Evolutionary conservation across 371 early-diverging fungal genomes (phyloP).

Genomic region (Dinochytrium kinnereticum): DNA sequence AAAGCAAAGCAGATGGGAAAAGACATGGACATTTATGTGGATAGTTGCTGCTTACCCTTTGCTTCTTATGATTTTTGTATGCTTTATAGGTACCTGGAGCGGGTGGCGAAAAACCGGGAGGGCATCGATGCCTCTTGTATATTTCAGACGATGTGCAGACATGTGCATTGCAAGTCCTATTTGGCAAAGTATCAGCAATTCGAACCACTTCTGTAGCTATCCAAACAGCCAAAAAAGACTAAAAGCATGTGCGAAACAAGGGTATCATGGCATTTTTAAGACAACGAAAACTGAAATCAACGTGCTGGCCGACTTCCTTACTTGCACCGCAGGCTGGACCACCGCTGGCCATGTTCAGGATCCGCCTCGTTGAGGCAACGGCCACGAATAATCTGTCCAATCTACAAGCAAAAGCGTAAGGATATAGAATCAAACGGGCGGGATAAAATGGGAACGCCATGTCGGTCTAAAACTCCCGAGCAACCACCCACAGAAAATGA

Average conservation of each 20-base stretch:
- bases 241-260: neutral
- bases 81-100: conserved; percentile 17
- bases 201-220: no score
- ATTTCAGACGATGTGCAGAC: conserved; percentile 36
- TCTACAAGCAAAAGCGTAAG: neutral
- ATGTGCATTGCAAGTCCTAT: conserved; percentile 27
- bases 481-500: neutral
- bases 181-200: neutral
- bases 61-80: conserved; percentile 16
- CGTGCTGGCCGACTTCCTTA: neutral
- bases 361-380: conserved; percentile 32
- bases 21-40: no score
- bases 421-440: neutral
- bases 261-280: neutral
- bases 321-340: conserved; percentile 36
- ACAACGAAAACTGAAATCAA: neutral
- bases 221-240: no score
- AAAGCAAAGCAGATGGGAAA: no score
- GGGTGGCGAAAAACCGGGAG: conserved; percentile 23
- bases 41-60: neutral
- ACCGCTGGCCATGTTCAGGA: conserved; percentile 33
- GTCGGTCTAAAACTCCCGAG: no score
- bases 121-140: conserved; percentile 38
- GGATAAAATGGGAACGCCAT: no score
- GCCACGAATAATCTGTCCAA: conserved; percentile 31